These are phyloP conservation scores for Xylariaceae sp. DNA, from an alignment of 2,329 filamentous ascomycete species.

Conservation along the genomic window DNA sequence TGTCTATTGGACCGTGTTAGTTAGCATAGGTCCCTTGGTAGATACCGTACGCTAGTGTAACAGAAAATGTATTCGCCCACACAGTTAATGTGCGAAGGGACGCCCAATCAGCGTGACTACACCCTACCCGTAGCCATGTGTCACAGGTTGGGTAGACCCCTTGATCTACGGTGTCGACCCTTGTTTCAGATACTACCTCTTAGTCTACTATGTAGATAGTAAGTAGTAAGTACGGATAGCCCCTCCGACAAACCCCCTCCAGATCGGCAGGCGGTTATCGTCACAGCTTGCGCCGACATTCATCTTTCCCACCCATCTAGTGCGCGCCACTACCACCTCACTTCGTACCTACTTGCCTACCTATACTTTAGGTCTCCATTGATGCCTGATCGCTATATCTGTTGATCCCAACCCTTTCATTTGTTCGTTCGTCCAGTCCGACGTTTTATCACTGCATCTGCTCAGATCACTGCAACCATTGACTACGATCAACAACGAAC, in stretches of 20 bases:
- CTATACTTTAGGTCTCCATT: too few species aligned
- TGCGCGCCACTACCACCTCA: neutral
- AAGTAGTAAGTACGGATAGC: neutral
- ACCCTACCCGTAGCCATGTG: too few species aligned
- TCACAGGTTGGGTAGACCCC: neutral
- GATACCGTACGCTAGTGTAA: too few species aligned
- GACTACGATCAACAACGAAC: slow-evolving; percentile 15
- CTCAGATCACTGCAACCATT: neutral
- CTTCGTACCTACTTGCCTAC: neutral
- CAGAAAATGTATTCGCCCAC: too few species aligned
- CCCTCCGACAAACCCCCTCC: slow-evolving; percentile 10
- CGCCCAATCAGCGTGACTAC: too few species aligned
- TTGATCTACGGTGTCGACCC: slow-evolving; percentile 14
- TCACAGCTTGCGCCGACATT: neutral
- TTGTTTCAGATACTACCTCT: neutral
- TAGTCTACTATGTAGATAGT: too few species aligned
- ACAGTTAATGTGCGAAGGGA: too few species aligned
- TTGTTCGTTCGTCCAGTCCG: neutral
- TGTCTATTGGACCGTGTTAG: too few species aligned
- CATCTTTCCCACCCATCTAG: neutral
- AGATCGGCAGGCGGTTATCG: neutral
- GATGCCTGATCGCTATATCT: neutral
- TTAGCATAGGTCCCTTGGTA: too few species aligned
- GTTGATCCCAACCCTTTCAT: neutral
- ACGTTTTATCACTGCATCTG: neutral